phyloP scores from a whole-genome alignment of 192 early-diverging fungal species.

The Hyaloraphidium curvatum region DNA sequence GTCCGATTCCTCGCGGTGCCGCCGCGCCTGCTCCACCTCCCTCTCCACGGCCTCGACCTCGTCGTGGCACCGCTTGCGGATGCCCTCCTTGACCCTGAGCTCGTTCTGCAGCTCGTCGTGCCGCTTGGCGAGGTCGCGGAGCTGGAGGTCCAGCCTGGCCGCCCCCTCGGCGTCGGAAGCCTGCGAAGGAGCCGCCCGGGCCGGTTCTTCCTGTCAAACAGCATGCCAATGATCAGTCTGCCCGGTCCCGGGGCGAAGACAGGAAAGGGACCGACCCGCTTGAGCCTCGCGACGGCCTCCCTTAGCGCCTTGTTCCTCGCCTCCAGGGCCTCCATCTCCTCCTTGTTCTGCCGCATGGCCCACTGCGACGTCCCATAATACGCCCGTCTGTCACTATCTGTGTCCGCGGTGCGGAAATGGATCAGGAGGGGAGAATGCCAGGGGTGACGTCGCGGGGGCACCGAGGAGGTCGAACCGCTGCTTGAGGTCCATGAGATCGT shows the following conservation, averaged over 20 bases:
- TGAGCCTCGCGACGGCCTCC: conserved; percentile 29
- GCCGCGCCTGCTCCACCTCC: conserved; percentile 23
- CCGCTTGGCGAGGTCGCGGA: not conserved
- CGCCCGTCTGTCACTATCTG: conserved; percentile 42
- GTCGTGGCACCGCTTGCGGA: conserved; percentile 10
- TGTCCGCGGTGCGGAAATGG: not conserved
- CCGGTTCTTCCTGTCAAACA: not conserved
- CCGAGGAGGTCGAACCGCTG: conserved; percentile 39
- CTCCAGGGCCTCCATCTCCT: conserved; percentile 28
- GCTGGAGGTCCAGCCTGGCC: not conserved
- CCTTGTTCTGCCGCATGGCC: conserved; percentile 41
- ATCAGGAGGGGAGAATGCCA: not conserved
- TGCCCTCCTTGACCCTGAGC: not conserved
- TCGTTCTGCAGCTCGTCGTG: not conserved
- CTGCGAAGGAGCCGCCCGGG: not conserved
- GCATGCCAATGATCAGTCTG: not conserved
- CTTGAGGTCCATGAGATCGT: conserved; percentile 42
- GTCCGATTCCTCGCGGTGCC: conserved; percentile 22
- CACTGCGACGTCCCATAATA: conserved; percentile 43
- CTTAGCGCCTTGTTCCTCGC: conserved; percentile 31
- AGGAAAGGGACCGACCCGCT: conserved; percentile 24
- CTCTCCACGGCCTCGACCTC: conserved; percentile 24
- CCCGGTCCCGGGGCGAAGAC: too few relatives aligned
- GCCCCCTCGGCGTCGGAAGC: not conserved
- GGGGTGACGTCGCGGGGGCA: conserved; percentile 2